Base-by-base conservation (phyloP, 345 rosid species). In the Euphorbia peplus region DNA sequence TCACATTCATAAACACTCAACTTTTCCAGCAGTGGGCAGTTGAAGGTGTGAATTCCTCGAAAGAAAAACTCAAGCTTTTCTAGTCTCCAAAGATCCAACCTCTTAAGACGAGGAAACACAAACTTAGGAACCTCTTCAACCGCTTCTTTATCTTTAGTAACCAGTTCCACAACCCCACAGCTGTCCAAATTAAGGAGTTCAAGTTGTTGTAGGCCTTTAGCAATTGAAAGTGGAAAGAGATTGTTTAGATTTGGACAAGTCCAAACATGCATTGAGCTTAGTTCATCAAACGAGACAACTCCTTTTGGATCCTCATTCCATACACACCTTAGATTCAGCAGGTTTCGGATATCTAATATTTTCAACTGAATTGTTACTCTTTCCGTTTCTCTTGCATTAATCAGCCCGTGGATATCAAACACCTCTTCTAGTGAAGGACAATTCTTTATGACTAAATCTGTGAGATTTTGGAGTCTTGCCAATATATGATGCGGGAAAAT, bases 101-200 rank as follows among this genome's bases (percentile, higher is more conserved):
- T n/a, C n/a, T 32, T 48, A 8, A 63, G 25, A 22, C 65, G 22
- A 22, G 82, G 77, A 64, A 77, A 70, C 29, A 29, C 25, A 54
- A 74, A 65, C 15, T 1, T 11, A 1, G 26, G 47, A 8, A 21
- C 55, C 11, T 6, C 50, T 15, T 72, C 42, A 2, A 39, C 46
- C 11, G 2, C 57, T 54, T 16, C 67, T 70, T 69, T 74, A 2
- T 50, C 22, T 29, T 19, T 58, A 0, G 63, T 42, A 63, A 78
- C 66, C 53, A 67, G 50, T 57, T 70, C 58, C 50, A 66, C 69
- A 35, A 70, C n/a, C 14, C 50, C 70, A 50, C 76, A 76, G 10
- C 9, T 0, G 0, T 29, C 19, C 30, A 57, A 11, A 14, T 57
- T 3, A 28, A 57, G 37, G 11, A 4, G 5, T 57, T 13, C 39